These are phyloP conservation scores for Vigna hirtella DNA, from an alignment of 306 rosid genomes.

Conservation along the genomic window DNA sequence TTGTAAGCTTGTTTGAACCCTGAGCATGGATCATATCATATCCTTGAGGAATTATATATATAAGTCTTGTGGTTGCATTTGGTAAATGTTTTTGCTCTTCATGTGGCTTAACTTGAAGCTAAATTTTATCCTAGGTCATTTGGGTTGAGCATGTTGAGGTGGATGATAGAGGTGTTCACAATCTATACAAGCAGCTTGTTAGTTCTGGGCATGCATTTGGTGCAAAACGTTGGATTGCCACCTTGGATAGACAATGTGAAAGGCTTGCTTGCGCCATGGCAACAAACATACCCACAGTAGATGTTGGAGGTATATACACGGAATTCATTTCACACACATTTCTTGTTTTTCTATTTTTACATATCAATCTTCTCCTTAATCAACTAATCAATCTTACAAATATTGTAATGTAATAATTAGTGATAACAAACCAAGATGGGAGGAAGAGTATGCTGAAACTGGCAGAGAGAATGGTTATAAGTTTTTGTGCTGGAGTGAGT, in stretches of 20 bases:
- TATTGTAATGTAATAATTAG: constrained; percentile 47
- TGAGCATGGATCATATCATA: background rate
- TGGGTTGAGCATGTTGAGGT: constrained; percentile 98
- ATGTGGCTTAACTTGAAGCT: background rate
- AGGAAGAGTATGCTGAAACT: constrained; percentile 95
- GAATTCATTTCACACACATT: background rate
- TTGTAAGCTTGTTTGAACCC: background rate
- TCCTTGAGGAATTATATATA: background rate
- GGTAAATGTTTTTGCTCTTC: background rate
- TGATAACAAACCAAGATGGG: constrained; percentile 94
- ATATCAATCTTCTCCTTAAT: background rate
- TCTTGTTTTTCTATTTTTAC: background rate
- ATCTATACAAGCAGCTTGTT: constrained; percentile 91
- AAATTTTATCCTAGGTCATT: constrained; percentile 58
- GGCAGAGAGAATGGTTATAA: constrained; percentile 98
- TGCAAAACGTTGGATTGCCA: constrained; percentile 95
- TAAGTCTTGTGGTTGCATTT: background rate
- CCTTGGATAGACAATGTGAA: constrained; percentile 91
- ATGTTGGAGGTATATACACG: constrained; percentile 74
- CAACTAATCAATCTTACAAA: background rate
- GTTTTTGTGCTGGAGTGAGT: constrained; percentile 97
- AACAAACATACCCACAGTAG: constrained; percentile 77
- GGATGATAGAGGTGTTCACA: constrained; percentile 95
- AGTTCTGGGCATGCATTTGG: constrained; percentile 93
- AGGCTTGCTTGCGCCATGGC: constrained; percentile 97